Conservation (phyloP, 306 rosid genomes). For the Abrus pulchellus region DNA sequence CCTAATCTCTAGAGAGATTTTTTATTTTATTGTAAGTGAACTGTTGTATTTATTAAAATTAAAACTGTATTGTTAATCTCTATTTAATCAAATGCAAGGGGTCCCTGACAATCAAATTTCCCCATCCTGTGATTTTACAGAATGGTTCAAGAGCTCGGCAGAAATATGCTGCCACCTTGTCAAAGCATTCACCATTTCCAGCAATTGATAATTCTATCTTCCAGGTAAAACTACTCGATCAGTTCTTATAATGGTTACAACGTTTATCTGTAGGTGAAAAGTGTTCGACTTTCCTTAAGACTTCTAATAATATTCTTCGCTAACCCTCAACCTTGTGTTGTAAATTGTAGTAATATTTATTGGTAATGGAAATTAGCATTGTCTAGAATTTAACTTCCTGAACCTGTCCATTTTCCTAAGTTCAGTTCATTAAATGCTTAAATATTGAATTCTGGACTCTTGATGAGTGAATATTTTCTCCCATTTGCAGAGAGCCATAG, state of each 20-base stretch:
- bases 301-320: neutral
- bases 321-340: neutral
- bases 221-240: constrained; percentile 66
- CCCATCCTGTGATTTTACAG: constrained; percentile 59
- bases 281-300: neutral
- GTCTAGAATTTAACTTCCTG: constrained; percentile 1
- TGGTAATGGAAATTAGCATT: neutral
- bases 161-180: constrained; percentile 55
- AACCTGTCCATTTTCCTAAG: constrained; percentile 34
- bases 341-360: neutral
- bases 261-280: neutral
- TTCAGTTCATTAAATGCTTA: constrained; percentile 24
- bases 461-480: constrained; percentile 42
- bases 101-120: constrained; percentile 33
- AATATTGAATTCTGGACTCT: constrained; percentile 42
- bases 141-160: constrained; percentile 61
- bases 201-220: constrained; percentile 66
- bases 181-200: constrained; percentile 66
- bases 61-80: neutral
- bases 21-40: neutral
- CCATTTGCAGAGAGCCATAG: constrained; percentile 78
- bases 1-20: neutral
- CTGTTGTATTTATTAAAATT: constrained; percentile 7
- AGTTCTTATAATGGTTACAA: constrained; percentile 7
- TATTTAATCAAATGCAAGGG: neutral